Percentiles rank a stretch among this genome's conserved stretches.
These are phyloP conservation scores for Suhomyces atakaporum DNA, from an alignment of 1,139 yeast species.

Conservation along the genomic window DNA sequence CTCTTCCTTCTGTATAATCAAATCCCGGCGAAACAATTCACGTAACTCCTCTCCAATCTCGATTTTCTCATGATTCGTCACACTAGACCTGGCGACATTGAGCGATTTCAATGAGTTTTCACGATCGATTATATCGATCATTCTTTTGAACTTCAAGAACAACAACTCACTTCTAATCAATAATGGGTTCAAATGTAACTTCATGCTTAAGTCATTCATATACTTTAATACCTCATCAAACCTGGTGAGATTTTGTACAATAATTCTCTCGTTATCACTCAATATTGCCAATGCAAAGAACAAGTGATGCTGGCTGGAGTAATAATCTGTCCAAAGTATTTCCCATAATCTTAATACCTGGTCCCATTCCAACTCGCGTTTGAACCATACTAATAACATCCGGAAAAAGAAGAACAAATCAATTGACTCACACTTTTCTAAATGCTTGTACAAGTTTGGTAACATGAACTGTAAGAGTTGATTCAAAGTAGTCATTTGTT, in stretches of 20 bases:
- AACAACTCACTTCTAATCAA: constrained; percentile 79
- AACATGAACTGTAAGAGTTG: constrained; percentile 86
- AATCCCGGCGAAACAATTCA: constrained; percentile 55
- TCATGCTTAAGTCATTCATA: constrained; percentile 85
- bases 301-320: constrained; percentile 82
- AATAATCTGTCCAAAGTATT: constrained; percentile 82
- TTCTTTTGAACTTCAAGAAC: constrained; percentile 75
- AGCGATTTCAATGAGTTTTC: constrained; percentile 36
- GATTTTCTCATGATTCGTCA: constrained; percentile 15
- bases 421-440: constrained; percentile 83
- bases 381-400: constrained; percentile 93
- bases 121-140: constrained; percentile 75
- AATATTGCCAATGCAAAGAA: constrained; percentile 85
- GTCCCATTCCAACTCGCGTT: constrained; percentile 84
- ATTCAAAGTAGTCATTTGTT: constrained; percentile 79
- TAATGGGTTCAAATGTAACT: constrained; percentile 70
- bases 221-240: constrained; percentile 93
- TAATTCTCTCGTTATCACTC: constrained; percentile 81
- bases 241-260: constrained; percentile 67
- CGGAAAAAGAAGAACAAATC: constrained; percentile 92
- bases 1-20: constrained; percentile 67
- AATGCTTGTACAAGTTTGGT: constrained; percentile 79
- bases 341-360: constrained; percentile 88
- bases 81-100: constrained; percentile 4
- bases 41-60: constrained; percentile 54